A percentile compares a stretch with the other conserved stretches of the same genome.
phyloP scores from a whole-genome alignment of 768 basidiomycete genomes.

The Boletus reticulatus region DNA sequence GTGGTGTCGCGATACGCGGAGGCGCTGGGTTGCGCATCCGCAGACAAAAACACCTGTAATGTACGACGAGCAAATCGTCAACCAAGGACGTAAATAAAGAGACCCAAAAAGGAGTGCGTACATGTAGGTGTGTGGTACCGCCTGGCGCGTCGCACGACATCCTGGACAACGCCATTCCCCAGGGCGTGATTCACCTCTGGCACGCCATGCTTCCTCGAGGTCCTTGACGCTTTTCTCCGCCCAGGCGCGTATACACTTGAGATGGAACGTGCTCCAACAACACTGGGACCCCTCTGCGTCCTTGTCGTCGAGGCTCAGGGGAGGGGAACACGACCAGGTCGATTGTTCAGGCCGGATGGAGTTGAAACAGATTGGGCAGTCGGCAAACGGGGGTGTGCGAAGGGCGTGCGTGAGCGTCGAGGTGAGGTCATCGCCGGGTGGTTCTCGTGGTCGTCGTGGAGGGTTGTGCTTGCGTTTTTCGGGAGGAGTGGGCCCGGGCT shows the following conservation, averaged over 20 bases:
- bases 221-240: constrained; percentile 79
- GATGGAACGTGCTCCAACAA: constrained; percentile 91
- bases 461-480: constrained; percentile 6
- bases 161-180: constrained; percentile 95
- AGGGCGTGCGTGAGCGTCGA: constrained; percentile 67
- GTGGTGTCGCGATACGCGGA: constrained; percentile 66
- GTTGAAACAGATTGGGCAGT: constrained; percentile 84
- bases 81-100: background rate
- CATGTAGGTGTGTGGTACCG: constrained; percentile 66
- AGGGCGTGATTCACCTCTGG: constrained; percentile 60
- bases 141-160: constrained; percentile 78
- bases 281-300: constrained; percentile 44
- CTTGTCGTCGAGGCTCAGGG: constrained; percentile 16
- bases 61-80: background rate
- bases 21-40: constrained; percentile 71
- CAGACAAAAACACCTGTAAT: constrained; percentile 78
- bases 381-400: constrained; percentile 67
- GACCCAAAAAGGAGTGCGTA: constrained; percentile 21
- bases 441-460: constrained; percentile 10
- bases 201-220: constrained; percentile 66
- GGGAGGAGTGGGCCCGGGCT: background rate
- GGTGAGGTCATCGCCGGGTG: constrained; percentile 60
- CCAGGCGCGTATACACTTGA: constrained; percentile 89
- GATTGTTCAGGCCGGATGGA: constrained; percentile 73
- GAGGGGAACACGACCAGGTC: constrained; percentile 86